phyloP scores from a whole-genome alignment of 2,329 filamentous ascomycete species.

The Aspergillus fischeri region DNA sequence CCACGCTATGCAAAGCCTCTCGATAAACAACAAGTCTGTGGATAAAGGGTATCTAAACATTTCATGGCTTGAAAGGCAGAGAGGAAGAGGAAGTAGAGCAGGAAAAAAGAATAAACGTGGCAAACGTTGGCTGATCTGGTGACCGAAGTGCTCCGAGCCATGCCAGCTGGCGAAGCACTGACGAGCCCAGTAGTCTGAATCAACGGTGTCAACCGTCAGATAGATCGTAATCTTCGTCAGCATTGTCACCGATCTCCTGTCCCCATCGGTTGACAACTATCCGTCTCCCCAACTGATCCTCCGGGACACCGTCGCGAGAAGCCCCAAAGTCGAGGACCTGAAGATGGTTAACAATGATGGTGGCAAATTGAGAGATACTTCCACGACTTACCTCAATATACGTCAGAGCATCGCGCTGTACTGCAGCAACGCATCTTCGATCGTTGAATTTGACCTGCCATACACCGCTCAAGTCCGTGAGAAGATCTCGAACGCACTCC shows the following conservation, averaged over 20 bases:
- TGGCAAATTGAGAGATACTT: not conserved
- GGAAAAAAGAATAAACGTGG: slow-evolving; percentile 4
- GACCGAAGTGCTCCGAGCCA: not conserved
- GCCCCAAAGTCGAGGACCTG: slow-evolving; percentile 98
- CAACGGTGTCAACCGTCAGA: slow-evolving; percentile 16
- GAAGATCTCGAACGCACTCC: slow-evolving; percentile 84
- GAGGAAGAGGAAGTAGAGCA: slow-evolving; percentile 4
- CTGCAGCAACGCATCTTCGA: slow-evolving; percentile 88
- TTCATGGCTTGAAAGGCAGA: slow-evolving; percentile 16
- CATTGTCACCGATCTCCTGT: slow-evolving; percentile 31
- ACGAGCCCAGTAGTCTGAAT: slow-evolving; percentile 9
- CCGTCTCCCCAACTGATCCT: slow-evolving; percentile 71
- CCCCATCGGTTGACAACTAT: slow-evolving; percentile 52
- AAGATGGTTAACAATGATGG: slow-evolving; percentile 9
- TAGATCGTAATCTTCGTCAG: slow-evolving; percentile 32
- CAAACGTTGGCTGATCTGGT: not conserved
- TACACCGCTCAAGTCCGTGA: slow-evolving; percentile 92
- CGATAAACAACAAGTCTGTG: slow-evolving; percentile 23
- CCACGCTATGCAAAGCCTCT: slow-evolving; percentile 39
- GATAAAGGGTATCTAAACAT: slow-evolving; percentile 36
- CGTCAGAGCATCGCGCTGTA: slow-evolving; percentile 86
- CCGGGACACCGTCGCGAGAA: slow-evolving; percentile 77
- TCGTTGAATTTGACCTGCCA: slow-evolving; percentile 99
- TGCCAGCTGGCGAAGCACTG: slow-evolving; percentile 1
- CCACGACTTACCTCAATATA: slow-evolving; percentile 78